Conservation (phyloP, 2,329 filamentous ascomycete genomes). For the Aspergillus carbonarius region DNA sequence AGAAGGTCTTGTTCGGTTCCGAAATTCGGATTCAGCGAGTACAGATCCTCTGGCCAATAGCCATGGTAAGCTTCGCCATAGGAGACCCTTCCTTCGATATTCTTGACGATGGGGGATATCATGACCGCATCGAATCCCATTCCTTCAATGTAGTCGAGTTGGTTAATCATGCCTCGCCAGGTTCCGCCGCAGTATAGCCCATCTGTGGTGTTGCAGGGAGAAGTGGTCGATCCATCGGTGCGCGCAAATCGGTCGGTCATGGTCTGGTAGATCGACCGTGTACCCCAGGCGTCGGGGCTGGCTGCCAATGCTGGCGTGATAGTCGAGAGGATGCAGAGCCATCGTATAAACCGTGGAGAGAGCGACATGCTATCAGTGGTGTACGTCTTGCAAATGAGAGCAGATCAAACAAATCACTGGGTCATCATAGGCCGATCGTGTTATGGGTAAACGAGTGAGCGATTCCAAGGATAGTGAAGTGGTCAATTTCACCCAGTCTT, state of each 20-base stretch:
- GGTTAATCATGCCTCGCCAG: slow-evolving; percentile 49
- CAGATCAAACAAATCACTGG: background rate
- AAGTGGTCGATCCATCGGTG: slow-evolving; percentile 39
- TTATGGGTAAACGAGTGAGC: background rate
- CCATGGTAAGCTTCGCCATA: slow-evolving; percentile 52
- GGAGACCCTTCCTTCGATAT: slow-evolving; percentile 36
- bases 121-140: slow-evolving; percentile 52
- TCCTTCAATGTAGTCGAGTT: slow-evolving; percentile 53
- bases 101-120: slow-evolving; percentile 45
- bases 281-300: slow-evolving; percentile 36
- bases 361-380: background rate
- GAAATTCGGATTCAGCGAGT: slow-evolving; percentile 51
- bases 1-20: slow-evolving; percentile 49
- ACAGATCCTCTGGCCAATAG: slow-evolving; percentile 51
- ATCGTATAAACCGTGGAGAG: background rate
- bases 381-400: background rate
- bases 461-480: background rate
- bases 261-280: slow-evolving; percentile 48
- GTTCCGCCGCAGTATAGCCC: slow-evolving; percentile 53
- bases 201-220: slow-evolving; percentile 30
- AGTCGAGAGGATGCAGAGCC: slow-evolving; percentile 3
- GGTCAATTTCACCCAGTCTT: background rate
- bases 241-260: slow-evolving; percentile 49
- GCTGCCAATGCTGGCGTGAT: slow-evolving; percentile 22
- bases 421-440: background rate